Base-by-base conservation (phyloP, 176 grass and related monocot genomes). In the Avena insularis region DNA sequence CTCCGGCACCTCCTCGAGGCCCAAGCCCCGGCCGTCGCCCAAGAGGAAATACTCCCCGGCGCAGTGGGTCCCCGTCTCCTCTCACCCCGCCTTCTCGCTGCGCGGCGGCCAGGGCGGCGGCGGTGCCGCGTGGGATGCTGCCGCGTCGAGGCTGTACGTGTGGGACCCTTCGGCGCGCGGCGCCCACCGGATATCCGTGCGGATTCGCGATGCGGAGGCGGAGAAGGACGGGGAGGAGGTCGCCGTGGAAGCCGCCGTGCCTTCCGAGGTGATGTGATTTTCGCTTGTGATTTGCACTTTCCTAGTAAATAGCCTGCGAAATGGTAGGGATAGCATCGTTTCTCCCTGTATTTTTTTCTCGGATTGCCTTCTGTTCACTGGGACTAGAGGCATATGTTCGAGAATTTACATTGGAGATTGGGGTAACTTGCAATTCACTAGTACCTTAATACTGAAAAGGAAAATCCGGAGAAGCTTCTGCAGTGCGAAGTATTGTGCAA, bases 221-320 rank as follows among this genome's bases (percentile, higher is more conserved):
- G 81, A 58, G 58, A 88, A 54, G 76, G 70, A 81, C 81, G 57
- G 57, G 57, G 91, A 86, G 57, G 84, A 85, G 13, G 89, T 90
- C 6, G 45, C 90, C 17, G 82, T 94, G 23, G 97, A 99, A 83
- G 89, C 94, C 19, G 94, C 97, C 17, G 77, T 96, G 55, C 97
- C 90, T 43, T 92, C 90, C 9, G 97, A 96, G 97, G 97, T 98
- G 60, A 51, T 48, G 67, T 21, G 12, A 36, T 71, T 73, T 72
- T 11, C n/a, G 25, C 7, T 72, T 29, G 3, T 51, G 45, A 8
- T 80, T 80, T 76, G 12, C 71, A 6, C 17, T 89, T 71, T 84
- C n/a, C n/a, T 77, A 55, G 36, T 19, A 77, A 47, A 43, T 43
- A 43, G 40, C 40, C 20, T 43, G 40, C 35, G 88, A 72, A 64